Conservation (phyloP, 768 basidiomycete species). For the Lactarius trivialis region DNA sequence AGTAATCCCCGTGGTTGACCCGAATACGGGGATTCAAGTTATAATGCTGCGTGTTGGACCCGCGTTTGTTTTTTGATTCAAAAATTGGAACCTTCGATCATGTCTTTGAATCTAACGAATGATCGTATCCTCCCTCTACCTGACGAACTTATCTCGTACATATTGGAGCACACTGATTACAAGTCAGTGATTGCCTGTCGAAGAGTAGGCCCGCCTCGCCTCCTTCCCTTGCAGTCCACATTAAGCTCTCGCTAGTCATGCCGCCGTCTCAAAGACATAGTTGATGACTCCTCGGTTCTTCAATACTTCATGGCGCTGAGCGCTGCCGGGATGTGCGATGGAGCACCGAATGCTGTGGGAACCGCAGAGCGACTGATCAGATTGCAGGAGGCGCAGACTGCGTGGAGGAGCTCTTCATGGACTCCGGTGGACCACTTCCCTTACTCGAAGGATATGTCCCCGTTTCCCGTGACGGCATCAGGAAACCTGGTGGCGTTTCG, state of each 20-base stretch:
- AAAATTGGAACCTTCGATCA: background rate
- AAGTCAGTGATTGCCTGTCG: conserved; percentile 7
- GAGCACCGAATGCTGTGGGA: background rate
- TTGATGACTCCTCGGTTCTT: background rate
- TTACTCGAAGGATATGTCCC: background rate
- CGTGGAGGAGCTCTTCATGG: conserved; percentile 4
- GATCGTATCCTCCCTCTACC: background rate
- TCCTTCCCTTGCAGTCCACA: background rate
- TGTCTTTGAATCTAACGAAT: background rate
- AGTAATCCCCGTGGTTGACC: background rate
- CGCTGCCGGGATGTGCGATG: conserved; percentile 4
- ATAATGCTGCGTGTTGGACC: background rate
- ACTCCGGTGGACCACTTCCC: background rate
- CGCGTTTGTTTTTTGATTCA: background rate
- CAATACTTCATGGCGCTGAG: conserved; percentile 2
- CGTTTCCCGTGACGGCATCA: background rate
- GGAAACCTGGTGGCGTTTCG: conserved; percentile 7
- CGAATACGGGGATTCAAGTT: background rate
- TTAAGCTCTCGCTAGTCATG: conserved; percentile 1
- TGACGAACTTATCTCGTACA: background rate
- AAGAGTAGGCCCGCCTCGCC: background rate
- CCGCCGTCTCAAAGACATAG: conserved; percentile 1
- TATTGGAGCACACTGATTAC: conserved; percentile 4
- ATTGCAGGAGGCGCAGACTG: background rate
- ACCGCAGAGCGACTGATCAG: background rate